Base-by-base conservation (phyloP, 768 basidiomycete genomes). In the Flagelloscypha sp. region DNA sequence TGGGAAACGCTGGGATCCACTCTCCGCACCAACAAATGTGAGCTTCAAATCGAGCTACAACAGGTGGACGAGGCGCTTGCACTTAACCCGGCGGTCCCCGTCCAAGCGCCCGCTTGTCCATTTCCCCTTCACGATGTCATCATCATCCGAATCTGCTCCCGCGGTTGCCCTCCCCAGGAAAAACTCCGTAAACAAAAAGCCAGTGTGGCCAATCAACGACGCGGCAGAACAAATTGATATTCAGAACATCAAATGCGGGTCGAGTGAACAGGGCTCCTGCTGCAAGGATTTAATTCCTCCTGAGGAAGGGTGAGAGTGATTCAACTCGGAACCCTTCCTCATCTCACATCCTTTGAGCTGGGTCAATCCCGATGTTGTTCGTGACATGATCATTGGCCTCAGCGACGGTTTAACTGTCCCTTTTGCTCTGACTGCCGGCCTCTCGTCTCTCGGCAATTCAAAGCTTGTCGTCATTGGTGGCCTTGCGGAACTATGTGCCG, bases 401-500 rank as follows among this genome's bases (percentile, higher is more conserved):
- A 85, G 84, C 0, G 88, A 92, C 48, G 88, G 89, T 6, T 62
- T 92, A 33, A 93, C 90, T 0, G 88, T 94, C 1, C 90, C 90
- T 1, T 94, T 94, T 53, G 90, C 90, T 7, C 63, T 94, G 24
- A 76, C 90, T 2, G 90, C 90, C 4, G 90, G 90, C 37, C 72
- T 93, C 17, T 85, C 86, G 8, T 83, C 90, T 8, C 70, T 95
- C 24, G 93, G 93, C 30, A 79, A 85, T 40, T 90, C 88, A 6
- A 77, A 71, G 36, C 71, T 97, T n/a, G 95, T 99, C 43, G 83
- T 94, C 32, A 72, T 94, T 19, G 94, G 90, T 36, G 95, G 95
- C 11, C 63, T 95, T 23, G 94, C 95, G 1, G 95, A 99, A 56
- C 80, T 99, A 46, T 88, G 94, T 38, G 89, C 93, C 1, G 95